Base-by-base conservation (phyloP, 805 yeast species). In the Trichomonascus vanleenenianus region DNA sequence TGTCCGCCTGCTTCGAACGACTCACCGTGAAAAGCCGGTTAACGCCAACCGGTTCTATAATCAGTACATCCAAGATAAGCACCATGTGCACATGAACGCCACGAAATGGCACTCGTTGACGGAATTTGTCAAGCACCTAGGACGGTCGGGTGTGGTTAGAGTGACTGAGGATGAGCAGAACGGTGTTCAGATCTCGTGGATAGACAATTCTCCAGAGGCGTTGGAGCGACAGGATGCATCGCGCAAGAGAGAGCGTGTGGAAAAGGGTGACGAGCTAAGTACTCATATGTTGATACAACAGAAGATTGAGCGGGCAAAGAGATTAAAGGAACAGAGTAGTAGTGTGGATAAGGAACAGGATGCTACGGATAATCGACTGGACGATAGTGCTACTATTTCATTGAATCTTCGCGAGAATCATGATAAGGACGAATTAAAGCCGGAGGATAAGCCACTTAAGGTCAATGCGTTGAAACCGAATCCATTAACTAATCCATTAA, bases 41-140 rank as follows among this genome's bases (percentile, higher is more conserved):
- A 81, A 80, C 46, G 91, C 88, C 2, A 93, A 93, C 65, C 75
- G 79, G 58, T 87, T 86, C 57, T 93, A 93, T 66, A 95, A 89
- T 58, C 96, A 89, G 59, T 83, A 83, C 58, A 91, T 93, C 47
- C 73, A 75, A 49, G 85, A 91, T 60, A 78, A 78, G 56, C 78
- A 85, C 47, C 97, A 93, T 62, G 68, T 88, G 9, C 98, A 91
- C 62, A 78, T 93, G 82, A 88, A 87, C 55, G 80, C 97, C 1
- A 93, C 98, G 0, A 72, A 72, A 48, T 93, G 94, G 86, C 62
- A 72, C 2, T 75, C 83, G 1, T 64, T 93, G 40, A 75, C 87
- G 0, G 73, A 76, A 35, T 86, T 91, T 58, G 72, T 86, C 16
- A 73, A 75, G 48, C 66, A 76, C 52, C 63, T 89, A 51, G 81